Conservation (phyloP, 495 filamentous ascomycete species). For the Penicillium malachiteum region DNA sequence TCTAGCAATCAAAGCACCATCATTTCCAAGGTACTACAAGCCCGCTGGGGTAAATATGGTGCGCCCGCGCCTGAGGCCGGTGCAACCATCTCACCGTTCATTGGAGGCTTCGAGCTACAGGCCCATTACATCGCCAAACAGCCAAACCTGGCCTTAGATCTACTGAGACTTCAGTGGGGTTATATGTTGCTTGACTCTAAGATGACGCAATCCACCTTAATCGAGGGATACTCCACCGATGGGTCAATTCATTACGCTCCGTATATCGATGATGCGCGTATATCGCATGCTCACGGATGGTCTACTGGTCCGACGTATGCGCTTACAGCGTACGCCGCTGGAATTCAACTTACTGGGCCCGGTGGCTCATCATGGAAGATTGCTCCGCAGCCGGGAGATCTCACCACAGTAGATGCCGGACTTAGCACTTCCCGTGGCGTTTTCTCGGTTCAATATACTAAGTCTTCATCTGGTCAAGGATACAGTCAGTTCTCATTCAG, state of each 20-base stretch:
- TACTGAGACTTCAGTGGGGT: constrained; percentile 55
- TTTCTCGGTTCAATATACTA: background rate
- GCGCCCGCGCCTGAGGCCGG: constrained; percentile 56
- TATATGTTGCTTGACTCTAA: constrained; percentile 58
- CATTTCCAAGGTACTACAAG: constrained; percentile 43
- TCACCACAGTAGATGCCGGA: constrained; percentile 49
- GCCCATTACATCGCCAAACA: constrained; percentile 49
- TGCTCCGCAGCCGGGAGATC: constrained; percentile 44
- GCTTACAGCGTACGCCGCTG: constrained; percentile 48
- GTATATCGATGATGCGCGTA: constrained; percentile 50
- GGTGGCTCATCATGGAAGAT: constrained; percentile 49
- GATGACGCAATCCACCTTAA: constrained; percentile 61
- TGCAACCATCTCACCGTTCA: constrained; percentile 57
- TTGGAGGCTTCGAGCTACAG: constrained; percentile 56
- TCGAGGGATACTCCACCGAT: constrained; percentile 56
- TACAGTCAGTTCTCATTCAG: constrained; percentile 15
- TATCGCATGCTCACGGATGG: constrained; percentile 62
- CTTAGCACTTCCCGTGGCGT: constrained; percentile 34
- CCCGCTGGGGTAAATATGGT: constrained; percentile 54
- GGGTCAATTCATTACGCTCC: constrained; percentile 57
- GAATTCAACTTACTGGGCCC: constrained; percentile 45
- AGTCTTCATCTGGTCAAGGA: background rate
- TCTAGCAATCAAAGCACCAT: constrained; percentile 14
- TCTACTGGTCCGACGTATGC: constrained; percentile 53
- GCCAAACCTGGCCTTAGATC: constrained; percentile 44